These are phyloP conservation scores for Candida pseudoglaebosa DNA, from an alignment of 805 yeast genomes.

Conservation along the genomic window DNA sequence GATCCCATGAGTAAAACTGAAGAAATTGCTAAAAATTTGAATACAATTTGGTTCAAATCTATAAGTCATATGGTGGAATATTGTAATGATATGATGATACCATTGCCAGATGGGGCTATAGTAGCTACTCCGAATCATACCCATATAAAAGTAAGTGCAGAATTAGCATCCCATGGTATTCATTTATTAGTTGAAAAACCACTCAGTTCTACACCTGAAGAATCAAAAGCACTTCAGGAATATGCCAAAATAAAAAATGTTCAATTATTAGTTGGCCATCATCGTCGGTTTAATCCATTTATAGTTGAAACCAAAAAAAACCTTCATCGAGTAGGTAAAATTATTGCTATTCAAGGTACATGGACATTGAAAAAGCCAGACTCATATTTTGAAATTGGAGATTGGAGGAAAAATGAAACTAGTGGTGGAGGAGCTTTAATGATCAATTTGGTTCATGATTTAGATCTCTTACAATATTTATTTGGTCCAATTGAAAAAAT, in stretches of 20 bases:
- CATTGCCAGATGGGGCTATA: conserved; percentile 35
- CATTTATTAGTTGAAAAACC: conserved; percentile 38
- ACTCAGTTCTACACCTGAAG: conserved; percentile 26
- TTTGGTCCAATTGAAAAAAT: conserved; percentile 35
- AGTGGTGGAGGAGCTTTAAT: conserved; percentile 36
- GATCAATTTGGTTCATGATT: conserved; percentile 37
- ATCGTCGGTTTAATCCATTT: conserved; percentile 38
- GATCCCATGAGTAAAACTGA: conserved; percentile 31
- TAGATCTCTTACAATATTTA: conserved; percentile 34
- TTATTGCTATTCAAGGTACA: conserved; percentile 36
- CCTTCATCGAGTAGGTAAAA: conserved; percentile 24
- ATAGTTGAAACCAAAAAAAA: conserved; percentile 30
- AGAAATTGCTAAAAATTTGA: conserved; percentile 19
- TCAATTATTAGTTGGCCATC: conserved; percentile 36
- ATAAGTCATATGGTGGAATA: conserved; percentile 22
- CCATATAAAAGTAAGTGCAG: conserved; percentile 27
- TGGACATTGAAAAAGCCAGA: conserved; percentile 36
- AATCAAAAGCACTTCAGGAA: conserved; percentile 25
- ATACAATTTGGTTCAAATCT: conserved; percentile 19
- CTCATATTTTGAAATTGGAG: conserved; percentile 26
- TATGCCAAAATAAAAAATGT: conserved; percentile 20
- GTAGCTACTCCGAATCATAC: conserved; percentile 39
- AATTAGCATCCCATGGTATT: conserved; percentile 30
- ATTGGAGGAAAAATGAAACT: conserved; percentile 27
- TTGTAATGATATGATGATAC: conserved; percentile 12